A percentile compares a stretch with the other conserved stretches of the same genome.
These are phyloP conservation scores for Clitopilus passeckerianus DNA, from an alignment of 768 basidiomycete genomes.

Conservation along the genomic window DNA sequence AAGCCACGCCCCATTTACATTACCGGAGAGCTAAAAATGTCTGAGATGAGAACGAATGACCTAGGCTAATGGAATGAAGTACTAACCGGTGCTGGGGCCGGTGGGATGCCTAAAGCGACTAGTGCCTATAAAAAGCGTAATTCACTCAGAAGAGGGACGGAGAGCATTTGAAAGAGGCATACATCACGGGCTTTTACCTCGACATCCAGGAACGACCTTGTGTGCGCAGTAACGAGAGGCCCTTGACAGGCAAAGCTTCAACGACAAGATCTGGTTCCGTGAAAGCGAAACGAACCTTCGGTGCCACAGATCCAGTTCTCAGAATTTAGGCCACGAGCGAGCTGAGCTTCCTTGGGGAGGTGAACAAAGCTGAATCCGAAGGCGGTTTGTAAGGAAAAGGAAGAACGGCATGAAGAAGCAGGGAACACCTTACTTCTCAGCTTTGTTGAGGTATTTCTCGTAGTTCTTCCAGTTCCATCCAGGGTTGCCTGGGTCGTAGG, in stretches of 20 bases:
- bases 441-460: slow-evolving; percentile 4
- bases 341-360: not conserved
- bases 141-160: not conserved
- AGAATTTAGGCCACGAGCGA: slow-evolving; percentile 1
- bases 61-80: not conserved
- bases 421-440: slow-evolving; percentile 2
- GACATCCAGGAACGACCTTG: not conserved
- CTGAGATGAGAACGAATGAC: not conserved
- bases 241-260: not conserved
- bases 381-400: not conserved
- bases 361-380: not conserved
- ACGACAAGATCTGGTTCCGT: not conserved
- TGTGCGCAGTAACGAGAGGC: not conserved
- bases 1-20: not conserved
- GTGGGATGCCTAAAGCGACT: not conserved
- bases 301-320: not conserved
- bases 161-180: not conserved
- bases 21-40: not conserved
- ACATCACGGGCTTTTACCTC: slow-evolving; percentile 1
- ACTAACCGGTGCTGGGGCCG: not conserved
- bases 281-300: not conserved
- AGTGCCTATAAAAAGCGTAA: not conserved
- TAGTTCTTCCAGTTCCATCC: slow-evolving; percentile 9
- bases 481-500: slow-evolving; percentile 3
- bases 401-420: not conserved